Conservation (phyloP, 2,329 filamentous ascomycete species). For the Teratosphaeria zuluensis region DNA sequence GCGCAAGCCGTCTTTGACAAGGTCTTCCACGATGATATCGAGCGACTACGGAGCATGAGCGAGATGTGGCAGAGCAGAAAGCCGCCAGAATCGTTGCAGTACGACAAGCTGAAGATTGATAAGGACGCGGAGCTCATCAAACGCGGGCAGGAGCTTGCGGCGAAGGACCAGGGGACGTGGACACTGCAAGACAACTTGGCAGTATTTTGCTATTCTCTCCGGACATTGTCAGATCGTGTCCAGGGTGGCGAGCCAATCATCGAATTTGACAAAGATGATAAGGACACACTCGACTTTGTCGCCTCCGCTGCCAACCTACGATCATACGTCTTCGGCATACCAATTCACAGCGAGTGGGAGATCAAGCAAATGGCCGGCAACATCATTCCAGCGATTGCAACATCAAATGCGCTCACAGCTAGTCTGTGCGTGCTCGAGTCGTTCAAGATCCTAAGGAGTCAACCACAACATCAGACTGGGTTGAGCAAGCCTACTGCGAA, state of each 20-base stretch:
- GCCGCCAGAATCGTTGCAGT: conserved; percentile 64
- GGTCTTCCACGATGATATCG: conserved; percentile 78
- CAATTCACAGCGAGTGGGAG: conserved; percentile 82
- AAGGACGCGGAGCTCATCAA: conserved; percentile 21
- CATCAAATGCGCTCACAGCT: conserved; percentile 93
- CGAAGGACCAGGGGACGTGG: conserved; percentile 66
- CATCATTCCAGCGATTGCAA: conserved; percentile 96
- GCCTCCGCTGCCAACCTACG: conserved; percentile 82
- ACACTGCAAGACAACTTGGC: conserved; percentile 71
- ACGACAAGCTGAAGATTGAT: conserved; percentile 39
- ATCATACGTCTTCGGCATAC: conserved; percentile 81
- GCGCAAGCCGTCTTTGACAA: conserved; percentile 79
- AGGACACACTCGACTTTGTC: conserved; percentile 91
- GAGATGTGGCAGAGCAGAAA: conserved; percentile 91
- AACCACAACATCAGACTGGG: conserved; percentile 18
- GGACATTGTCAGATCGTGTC: conserved; percentile 65
- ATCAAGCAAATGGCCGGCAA: conserved; percentile 99
- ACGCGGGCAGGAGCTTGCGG: conserved; percentile 42
- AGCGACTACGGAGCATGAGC: conserved; percentile 73
- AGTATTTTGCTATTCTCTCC: conserved; percentile 77
- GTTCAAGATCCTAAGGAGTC: conserved; percentile 72
- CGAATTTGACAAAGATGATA: conserved; percentile 92
- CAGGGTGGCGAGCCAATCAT: conserved; percentile 54
- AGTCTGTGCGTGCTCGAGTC: conserved; percentile 85
- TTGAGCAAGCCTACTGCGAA: conserved; percentile 6